Evolutionary conservation across 345 rosid species (phyloP).

Genomic region (Anacardium occidentale): DNA sequence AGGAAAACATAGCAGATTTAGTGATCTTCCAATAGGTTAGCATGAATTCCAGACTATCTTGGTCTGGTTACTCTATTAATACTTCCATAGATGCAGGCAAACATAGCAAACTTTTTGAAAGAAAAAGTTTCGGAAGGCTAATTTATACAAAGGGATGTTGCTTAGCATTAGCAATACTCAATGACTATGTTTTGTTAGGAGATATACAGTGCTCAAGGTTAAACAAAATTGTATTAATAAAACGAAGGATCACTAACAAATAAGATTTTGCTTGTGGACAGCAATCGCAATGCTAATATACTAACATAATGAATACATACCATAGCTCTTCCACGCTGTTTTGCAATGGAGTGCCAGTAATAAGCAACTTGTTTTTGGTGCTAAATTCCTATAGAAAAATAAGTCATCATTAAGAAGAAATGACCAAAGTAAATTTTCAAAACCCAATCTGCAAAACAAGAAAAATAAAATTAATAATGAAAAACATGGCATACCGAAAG

Average conservation of each 20-base stretch:
- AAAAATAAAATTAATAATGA: constrained; percentile 4
- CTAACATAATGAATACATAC: constrained; percentile 37
- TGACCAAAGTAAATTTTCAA: constrained; percentile 22
- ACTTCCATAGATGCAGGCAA: background rate
- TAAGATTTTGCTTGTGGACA: background rate
- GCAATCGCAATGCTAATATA: background rate
- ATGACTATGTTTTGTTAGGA: no score
- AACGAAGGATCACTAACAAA: background rate
- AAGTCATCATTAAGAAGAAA: constrained; percentile 5
- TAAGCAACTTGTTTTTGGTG: constrained; percentile 95
- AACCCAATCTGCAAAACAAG: constrained; percentile 6
- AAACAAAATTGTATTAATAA: no score
- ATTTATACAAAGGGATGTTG: no score
- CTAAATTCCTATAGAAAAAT: constrained; percentile 73
- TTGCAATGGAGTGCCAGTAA: constrained; percentile 98
- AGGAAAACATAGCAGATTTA: background rate
- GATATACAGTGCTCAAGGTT: no score
- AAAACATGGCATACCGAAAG: constrained; percentile 58
- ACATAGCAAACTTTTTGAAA: background rate
- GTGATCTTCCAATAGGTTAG: background rate
- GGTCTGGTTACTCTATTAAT: background rate
- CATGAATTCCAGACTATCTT: background rate
- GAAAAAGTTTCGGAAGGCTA: no score
- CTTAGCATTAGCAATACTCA: no score
- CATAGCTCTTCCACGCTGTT: constrained; percentile 99